Conservation (phyloP, 2,329 filamentous ascomycete species). For the Paecilomyces variotii region DNA sequence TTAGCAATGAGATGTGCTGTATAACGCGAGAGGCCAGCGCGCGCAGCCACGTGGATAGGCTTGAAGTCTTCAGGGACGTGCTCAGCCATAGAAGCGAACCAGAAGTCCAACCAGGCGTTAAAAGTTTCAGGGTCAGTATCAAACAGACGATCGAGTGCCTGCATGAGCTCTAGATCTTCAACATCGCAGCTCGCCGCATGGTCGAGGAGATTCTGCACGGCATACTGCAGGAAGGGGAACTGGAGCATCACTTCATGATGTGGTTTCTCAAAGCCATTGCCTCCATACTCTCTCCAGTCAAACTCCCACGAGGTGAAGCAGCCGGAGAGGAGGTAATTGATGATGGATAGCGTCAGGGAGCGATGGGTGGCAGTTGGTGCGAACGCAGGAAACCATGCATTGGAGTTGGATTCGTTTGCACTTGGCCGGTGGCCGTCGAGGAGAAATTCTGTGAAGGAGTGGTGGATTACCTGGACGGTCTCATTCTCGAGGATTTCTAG, state of each 20-base stretch:
- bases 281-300: background rate
- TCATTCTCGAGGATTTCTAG: conserved; percentile 40
- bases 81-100: background rate
- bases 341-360: background rate
- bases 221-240: background rate
- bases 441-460: conserved; percentile 43
- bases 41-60: background rate
- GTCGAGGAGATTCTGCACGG: background rate
- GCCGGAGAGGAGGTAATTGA: background rate
- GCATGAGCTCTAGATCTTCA: background rate
- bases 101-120: background rate
- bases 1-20: background rate
- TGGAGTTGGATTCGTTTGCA: background rate
- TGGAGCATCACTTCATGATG: background rate
- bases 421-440: background rate
- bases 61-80: background rate
- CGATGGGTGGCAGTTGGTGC: background rate
- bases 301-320: background rate
- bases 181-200: background rate
- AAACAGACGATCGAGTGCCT: background rate
- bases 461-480: conserved; percentile 39
- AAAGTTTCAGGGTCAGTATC: background rate
- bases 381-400: background rate
- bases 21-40: background rate
- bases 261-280: background rate